These are phyloP conservation scores for Microdochium nivale DNA, from an alignment of 2,329 filamentous ascomycete genomes.

Conservation along the genomic window DNA sequence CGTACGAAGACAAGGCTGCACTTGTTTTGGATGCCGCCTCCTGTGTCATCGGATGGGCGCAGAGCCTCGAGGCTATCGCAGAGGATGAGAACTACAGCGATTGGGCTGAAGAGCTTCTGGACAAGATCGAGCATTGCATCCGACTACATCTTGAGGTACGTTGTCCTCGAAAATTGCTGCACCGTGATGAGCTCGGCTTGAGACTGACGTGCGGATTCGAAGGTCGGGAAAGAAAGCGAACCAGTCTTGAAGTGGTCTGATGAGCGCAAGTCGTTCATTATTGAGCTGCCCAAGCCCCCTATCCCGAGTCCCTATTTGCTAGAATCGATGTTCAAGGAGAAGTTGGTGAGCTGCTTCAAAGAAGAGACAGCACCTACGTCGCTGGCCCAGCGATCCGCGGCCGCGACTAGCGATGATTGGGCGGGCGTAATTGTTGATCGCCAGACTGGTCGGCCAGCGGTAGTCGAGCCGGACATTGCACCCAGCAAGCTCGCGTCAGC, in stretches of 20 bases:
- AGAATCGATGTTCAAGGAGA: constrained; percentile 23
- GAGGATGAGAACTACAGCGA: constrained; percentile 28
- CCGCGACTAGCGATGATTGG: constrained; percentile 29
- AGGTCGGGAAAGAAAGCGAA: constrained; percentile 16
- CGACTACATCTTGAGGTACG: constrained; percentile 27
- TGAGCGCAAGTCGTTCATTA: constrained; percentile 25
- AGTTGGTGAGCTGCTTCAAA: constrained; percentile 26
- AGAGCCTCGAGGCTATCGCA: constrained; percentile 28
- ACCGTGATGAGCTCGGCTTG: background rate
- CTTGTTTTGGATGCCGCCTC: constrained; percentile 28
- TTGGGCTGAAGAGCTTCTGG: constrained; percentile 33
- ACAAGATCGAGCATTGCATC: constrained; percentile 21
- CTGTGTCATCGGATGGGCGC: constrained; percentile 29
- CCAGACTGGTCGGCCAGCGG: constrained; percentile 12
- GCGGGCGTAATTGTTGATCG: constrained; percentile 29
- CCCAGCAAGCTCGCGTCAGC: background rate
- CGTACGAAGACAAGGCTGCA: constrained; percentile 26
- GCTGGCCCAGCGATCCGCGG: background rate
- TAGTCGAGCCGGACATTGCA: constrained; percentile 1
- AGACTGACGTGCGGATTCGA: background rate
- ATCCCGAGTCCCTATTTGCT: constrained; percentile 23
- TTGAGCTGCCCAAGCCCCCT: constrained; percentile 25
- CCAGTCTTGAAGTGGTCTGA: constrained; percentile 27
- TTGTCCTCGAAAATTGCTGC: background rate
- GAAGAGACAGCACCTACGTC: constrained; percentile 4